A percentile compares a stretch with the other conserved stretches of the same genome.
These are phyloP conservation scores for Diaporthe aspalathi DNA, from an alignment of 2,329 filamentous ascomycete species.

Conservation along the genomic window DNA sequence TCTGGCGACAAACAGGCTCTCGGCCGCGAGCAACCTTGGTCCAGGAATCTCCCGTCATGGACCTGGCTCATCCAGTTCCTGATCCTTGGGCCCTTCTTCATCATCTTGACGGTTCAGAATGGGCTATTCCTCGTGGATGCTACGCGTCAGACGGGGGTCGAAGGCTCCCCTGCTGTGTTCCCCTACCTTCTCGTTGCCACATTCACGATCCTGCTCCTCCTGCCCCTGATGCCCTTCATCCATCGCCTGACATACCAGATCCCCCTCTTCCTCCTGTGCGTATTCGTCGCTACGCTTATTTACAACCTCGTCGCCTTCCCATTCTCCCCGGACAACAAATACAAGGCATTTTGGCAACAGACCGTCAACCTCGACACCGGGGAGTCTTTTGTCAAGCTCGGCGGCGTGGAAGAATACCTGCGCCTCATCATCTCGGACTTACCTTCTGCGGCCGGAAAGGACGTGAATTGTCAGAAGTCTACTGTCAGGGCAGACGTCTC, in stretches of 20 bases:
- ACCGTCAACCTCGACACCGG: slow-evolving; percentile 80
- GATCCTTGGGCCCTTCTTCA: slow-evolving; percentile 79
- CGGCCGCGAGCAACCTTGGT: slow-evolving; percentile 87
- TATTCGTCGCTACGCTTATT: slow-evolving; percentile 80
- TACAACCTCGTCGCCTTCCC: slow-evolving; percentile 92
- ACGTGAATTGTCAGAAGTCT: slow-evolving; percentile 63
- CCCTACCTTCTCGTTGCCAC: slow-evolving; percentile 78
- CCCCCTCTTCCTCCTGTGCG: slow-evolving; percentile 78
- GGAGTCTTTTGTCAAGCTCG: slow-evolving; percentile 75
- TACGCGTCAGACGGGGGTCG: slow-evolving; percentile 83
- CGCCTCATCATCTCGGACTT: slow-evolving; percentile 74
- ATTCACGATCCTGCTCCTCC: slow-evolving; percentile 77
- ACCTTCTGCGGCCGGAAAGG: slow-evolving; percentile 75
- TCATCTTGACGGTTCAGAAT: slow-evolving; percentile 82
- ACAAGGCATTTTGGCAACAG: slow-evolving; percentile 91
- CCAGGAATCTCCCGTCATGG: slow-evolving; percentile 80
- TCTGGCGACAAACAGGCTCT: slow-evolving; percentile 58
- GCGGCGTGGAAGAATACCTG: slow-evolving; percentile 76
- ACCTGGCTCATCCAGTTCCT: slow-evolving; percentile 91
- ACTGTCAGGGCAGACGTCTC: slow-evolving; percentile 60
- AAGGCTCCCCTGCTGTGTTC: slow-evolving; percentile 78
- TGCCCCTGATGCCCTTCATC: slow-evolving; percentile 84
- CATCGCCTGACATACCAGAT: slow-evolving; percentile 88
- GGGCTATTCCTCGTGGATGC: slow-evolving; percentile 78
- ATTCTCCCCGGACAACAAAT: slow-evolving; percentile 80